Base-by-base conservation (phyloP, 345 rosid genomes). In the Pugionium dolabratum region DNA sequence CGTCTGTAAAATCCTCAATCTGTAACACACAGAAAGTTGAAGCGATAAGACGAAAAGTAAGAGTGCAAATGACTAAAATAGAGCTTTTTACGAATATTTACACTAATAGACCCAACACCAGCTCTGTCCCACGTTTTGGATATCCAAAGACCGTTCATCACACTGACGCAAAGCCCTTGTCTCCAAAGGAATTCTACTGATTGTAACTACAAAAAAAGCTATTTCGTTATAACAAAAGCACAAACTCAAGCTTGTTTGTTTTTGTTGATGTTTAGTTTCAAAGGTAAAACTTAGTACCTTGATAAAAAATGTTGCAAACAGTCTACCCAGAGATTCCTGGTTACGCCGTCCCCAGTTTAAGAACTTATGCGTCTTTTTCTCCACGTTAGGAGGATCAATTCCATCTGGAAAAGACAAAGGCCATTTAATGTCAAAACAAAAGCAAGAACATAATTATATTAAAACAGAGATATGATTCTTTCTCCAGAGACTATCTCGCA, bases 171-270 rank as follows among this genome's bases (percentile, higher is more conserved):
- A 5, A 84, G 81, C 40, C 86, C 88, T 69, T 75, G 67, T 25
- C 40, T 61, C 88, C 88, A 84, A 27, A 82, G 86, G 52, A 65
- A 74, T 56, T 82, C 80, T 53, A 78, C 77, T 2, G 88, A 80
- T 56, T 72, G 79, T 54, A 84, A 52, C 88, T 84, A 80, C 70
- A 56, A 4, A 9, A 57, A 26, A 57, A 25, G 6, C 2, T 30
- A 50, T 28, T 6, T 50, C 18, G 60, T 66, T 45, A 28, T 29
- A 50, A 42, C 33, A 66, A 58, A 31, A 11, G 46, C 52, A 48
- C 18, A 31, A 42, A 5, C 4, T 11, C 30, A 51, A 56, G 49
- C 57, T 54, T 59, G 50, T 7, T 5, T 62, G 10, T 32, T 55
- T 8, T 0, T 6, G n/a, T 11, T 53, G 67, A 30, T 44, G 54